Percentiles rank a stretch among this genome's conserved stretches.
phyloP scores from a whole-genome alignment of 805 yeast genomes.

The Ogataea paradorogensis region DNA sequence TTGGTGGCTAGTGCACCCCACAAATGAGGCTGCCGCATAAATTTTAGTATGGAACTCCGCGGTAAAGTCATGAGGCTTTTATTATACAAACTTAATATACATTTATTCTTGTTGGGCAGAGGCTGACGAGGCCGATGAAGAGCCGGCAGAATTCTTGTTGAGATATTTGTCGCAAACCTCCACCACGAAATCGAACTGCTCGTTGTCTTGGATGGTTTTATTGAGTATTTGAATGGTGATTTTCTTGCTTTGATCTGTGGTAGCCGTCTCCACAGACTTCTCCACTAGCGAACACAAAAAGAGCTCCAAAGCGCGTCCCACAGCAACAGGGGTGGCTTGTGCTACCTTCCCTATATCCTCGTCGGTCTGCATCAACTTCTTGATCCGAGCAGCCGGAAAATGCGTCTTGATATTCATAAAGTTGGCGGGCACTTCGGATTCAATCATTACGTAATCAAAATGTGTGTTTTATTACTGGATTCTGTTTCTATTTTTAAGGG shows the following conservation, averaged over 20 bases:
- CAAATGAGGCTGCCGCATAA: conserved; percentile 3
- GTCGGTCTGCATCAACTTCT: conserved; percentile 95
- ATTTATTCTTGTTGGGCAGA: conserved; percentile 8
- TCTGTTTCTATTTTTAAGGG: background rate
- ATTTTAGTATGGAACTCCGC: conserved; percentile 10
- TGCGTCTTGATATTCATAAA: conserved; percentile 68
- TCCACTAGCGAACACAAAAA: conserved; percentile 88
- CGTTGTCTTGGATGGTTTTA: conserved; percentile 78
- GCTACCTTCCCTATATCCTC: conserved; percentile 99
- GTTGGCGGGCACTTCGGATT: conserved; percentile 21
- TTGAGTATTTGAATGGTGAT: conserved; percentile 81
- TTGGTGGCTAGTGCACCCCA: conserved; percentile 11
- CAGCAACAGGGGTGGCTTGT: conserved; percentile 97
- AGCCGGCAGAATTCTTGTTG: conserved; percentile 10
- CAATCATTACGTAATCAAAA: conserved; percentile 12
- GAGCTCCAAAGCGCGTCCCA: conserved; percentile 90
- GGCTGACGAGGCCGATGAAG: conserved; percentile 11
- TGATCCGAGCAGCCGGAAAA: conserved; percentile 90
- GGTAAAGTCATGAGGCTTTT: conserved; percentile 5
- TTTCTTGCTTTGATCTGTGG: conserved; percentile 68
- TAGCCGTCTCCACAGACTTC: conserved; percentile 76
- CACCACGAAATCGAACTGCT: conserved; percentile 88
- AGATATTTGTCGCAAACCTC: conserved; percentile 47
- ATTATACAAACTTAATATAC: background rate
- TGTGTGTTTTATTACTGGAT: no score